Base-by-base conservation (phyloP, 305 asterid genomes). In the Nicotiana rustica region DNA sequence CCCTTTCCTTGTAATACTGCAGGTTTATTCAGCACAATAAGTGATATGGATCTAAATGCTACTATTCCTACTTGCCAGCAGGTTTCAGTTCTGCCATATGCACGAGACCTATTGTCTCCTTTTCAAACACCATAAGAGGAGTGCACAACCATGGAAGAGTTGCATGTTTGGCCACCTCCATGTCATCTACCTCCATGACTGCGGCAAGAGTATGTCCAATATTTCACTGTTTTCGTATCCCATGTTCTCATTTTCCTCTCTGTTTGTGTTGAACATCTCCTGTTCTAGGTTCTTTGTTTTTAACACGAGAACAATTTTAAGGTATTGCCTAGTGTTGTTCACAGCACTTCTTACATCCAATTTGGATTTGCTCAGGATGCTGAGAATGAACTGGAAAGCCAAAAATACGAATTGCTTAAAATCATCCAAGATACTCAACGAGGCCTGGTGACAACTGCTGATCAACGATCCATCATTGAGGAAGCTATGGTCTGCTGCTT, bases 391-490 rank as follows among this genome's bases (percentile, higher is more conserved):
- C 79, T 94, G 66, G 96, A 94, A 81, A 84, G 86, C 78, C 88
- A 85, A 31, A 95, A 95, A 86, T 89, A 85, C 55, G 91, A 93
- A 84, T 88, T 95, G 79, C 96, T 95, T 33, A 89, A 86, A 18
- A 87, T 90, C 83, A 92, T 92, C 60, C 88, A 85, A 59, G 93
- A 92, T 85, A 95, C 97, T 77, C 87, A 93, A 77, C 94, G 98
- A 41, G 98, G 98, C 85, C 89, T 93, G 12, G 86, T 77, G 49
- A 92, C 94, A 12, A 90, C 94, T 69, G 84, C 95, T 14, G 81
- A 80, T 62, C 94, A 95, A 66, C 92, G 98, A 84, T 90, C 93
- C 67, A 85, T 88, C 69, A 90, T 95, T 31, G 97, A 95, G 85
- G 97, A 95, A 82, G 92, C 97, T 49, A 86, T 93, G 83, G 97